These are phyloP conservation scores for Sparassis latifolia DNA, from an alignment of 1,284 basidiomycete genomes.

Conservation along the genomic window DNA sequence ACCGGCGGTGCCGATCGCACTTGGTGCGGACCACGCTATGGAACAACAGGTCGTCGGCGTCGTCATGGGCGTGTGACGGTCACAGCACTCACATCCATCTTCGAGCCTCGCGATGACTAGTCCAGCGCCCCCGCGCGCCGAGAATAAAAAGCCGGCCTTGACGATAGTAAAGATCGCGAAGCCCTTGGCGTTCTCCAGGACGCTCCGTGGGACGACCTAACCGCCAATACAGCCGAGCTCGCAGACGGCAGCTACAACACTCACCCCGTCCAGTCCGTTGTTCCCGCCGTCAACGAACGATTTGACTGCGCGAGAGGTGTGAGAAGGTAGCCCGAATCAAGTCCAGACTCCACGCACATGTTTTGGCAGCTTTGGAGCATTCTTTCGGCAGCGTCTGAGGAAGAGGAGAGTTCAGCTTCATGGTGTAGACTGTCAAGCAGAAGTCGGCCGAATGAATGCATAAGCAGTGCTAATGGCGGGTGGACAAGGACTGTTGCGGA, in stretches of 20 bases:
- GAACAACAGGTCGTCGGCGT: slow-evolving; percentile 1
- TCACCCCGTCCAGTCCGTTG: slow-evolving; percentile 65
- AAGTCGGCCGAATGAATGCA: background rate
- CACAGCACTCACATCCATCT: slow-evolving; percentile 69
- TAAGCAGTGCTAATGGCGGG: no score
- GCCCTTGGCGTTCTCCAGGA: slow-evolving; percentile 74
- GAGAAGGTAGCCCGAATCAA: background rate
- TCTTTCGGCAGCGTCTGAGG: slow-evolving; percentile 70
- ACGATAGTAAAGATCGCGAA: slow-evolving; percentile 81
- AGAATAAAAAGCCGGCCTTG: slow-evolving; percentile 76
- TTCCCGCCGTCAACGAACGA: slow-evolving; percentile 69
- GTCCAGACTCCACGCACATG: slow-evolving; percentile 41
- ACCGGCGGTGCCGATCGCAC: slow-evolving; percentile 93
- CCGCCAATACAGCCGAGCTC: background rate
- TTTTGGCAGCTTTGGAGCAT: slow-evolving; percentile 69
- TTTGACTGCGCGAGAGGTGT: slow-evolving; percentile 39
- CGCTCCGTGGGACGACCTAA: slow-evolving; percentile 57
- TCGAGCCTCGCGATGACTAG: slow-evolving; percentile 85
- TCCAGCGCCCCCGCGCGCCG: slow-evolving; percentile 81
- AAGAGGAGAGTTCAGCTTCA: slow-evolving; percentile 64
- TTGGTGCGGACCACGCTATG: slow-evolving; percentile 87
- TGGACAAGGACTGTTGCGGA: no score
- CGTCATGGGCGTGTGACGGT: background rate
- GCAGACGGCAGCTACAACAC: slow-evolving; percentile 10
- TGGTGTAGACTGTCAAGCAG: slow-evolving; percentile 17